A percentile compares a stretch with the other conserved stretches of the same genome.
phyloP scores from a whole-genome alignment of 2,329 filamentous ascomycete species.

The Penicillium expansum region DNA sequence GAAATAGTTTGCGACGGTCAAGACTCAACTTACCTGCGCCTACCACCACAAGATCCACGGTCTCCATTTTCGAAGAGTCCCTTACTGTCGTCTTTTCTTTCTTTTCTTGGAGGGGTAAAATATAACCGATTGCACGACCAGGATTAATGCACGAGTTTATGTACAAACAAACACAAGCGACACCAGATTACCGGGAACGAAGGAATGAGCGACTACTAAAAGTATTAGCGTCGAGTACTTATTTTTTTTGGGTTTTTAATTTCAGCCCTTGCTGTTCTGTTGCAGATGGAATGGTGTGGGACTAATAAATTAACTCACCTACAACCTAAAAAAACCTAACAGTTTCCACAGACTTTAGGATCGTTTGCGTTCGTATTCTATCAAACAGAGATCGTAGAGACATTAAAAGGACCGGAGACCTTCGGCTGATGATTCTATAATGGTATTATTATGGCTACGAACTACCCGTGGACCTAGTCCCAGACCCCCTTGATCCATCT shows the following conservation, averaged over 20 bases:
- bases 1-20: conserved; percentile 33
- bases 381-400: not conserved
- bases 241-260: not conserved
- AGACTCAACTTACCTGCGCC: conserved; percentile 25
- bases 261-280: not conserved
- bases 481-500: not conserved
- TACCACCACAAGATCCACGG: conserved; percentile 31
- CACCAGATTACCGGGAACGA: not conserved
- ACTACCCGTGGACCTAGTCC: not conserved
- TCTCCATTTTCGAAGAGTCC: conserved; percentile 22
- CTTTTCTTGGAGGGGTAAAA: not conserved
- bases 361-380: not conserved
- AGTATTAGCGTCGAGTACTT: not conserved
- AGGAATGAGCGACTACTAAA: not conserved
- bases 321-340: not conserved
- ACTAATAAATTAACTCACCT: not conserved
- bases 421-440: not conserved
- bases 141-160: conserved; percentile 5
- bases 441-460: not conserved
- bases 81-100: not conserved
- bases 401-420: not conserved
- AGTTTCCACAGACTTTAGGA: not conserved
- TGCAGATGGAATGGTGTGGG: not conserved
- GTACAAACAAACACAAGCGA: conserved; percentile 3
- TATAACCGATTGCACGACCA: not conserved